These are phyloP conservation scores for Phytophthora kernoviae DNA, from an alignment of 352 stramenopile species.

Conservation along the genomic window DNA sequence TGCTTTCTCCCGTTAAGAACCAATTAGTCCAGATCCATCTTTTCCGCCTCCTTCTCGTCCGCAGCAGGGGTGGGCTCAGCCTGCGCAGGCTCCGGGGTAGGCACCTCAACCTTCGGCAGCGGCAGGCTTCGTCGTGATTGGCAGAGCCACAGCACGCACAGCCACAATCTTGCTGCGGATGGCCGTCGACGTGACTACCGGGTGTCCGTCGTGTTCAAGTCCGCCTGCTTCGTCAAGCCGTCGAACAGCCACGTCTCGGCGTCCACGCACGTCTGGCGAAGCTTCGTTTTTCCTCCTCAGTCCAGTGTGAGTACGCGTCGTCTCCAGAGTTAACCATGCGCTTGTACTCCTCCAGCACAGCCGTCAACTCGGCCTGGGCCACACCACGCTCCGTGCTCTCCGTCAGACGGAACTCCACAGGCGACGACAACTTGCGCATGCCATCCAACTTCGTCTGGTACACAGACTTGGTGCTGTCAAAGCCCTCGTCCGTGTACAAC, in stretches of 20 bases:
- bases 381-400: conserved; percentile 91
- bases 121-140: conserved; percentile 98
- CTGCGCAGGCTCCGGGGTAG: conserved; percentile 52
- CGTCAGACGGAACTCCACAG: conserved; percentile 92
- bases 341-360: conserved; percentile 95
- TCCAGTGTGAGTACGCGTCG: conserved; percentile 96
- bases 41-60: conserved; percentile 59
- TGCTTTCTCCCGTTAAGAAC: conserved; percentile 3
- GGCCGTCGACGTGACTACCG: conserved; percentile 90
- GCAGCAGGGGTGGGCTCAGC: conserved; percentile 33
- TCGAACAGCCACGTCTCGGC: conserved; percentile 96
- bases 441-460: conserved; percentile 96
- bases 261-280: conserved; percentile 90
- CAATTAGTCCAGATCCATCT: conserved; percentile 89
- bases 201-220: conserved; percentile 86
- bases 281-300: conserved; percentile 94
- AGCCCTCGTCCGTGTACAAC: conserved; percentile 99
- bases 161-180: conserved; percentile 92
- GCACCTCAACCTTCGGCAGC: conserved; percentile 76
- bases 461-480: conserved; percentile 97
- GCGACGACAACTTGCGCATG: conserved; percentile 92
- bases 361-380: conserved; percentile 91
- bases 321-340: conserved; percentile 94
- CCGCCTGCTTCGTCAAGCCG: conserved; percentile 94
- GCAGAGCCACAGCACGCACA: conserved; percentile 89